A percentile compares a stretch with the other conserved stretches of the same genome.
phyloP scores from a whole-genome alignment of 2,329 filamentous ascomycete species.

The Domatiomyces catenatus region DNA sequence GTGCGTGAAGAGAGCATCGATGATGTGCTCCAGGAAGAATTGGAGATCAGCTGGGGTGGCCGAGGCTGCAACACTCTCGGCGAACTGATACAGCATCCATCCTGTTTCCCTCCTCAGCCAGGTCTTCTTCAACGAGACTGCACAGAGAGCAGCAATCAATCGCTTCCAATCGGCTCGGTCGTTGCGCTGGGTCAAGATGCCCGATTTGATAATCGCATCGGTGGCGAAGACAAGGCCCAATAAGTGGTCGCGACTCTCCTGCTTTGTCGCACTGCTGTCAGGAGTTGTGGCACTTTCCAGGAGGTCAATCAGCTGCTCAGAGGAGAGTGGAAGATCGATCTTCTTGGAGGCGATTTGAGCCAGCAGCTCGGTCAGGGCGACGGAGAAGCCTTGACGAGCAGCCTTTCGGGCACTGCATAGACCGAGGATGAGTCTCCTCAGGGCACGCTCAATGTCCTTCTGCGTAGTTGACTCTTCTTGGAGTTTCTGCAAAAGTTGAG shows the following conservation, averaged over 20 bases:
- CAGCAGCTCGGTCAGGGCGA: conserved; percentile 71
- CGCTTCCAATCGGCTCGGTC: conserved; percentile 37
- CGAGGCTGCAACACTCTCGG: conserved; percentile 5
- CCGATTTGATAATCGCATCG: conserved; percentile 69
- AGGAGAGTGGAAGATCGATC: conserved; percentile 20
- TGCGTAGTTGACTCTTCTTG: conserved; percentile 26
- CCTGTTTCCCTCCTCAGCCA: conserved; percentile 85
- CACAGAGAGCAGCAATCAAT: conserved; percentile 58
- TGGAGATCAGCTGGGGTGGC: background rate
- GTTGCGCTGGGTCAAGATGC: conserved; percentile 47
- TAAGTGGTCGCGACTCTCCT: conserved; percentile 74
- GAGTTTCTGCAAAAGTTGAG: conserved; percentile 29
- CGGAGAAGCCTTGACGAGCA: conserved; percentile 72
- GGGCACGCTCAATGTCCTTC: conserved; percentile 26
- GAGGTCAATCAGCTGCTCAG: conserved; percentile 32
- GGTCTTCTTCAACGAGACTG: conserved; percentile 63
- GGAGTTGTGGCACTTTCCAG: conserved; percentile 38
- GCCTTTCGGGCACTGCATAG: conserved; percentile 82
- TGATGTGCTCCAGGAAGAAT: conserved; percentile 43
- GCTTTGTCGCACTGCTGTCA: conserved; percentile 37
- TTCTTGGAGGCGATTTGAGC: conserved; percentile 39
- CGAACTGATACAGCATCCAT: conserved; percentile 59
- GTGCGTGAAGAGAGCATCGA: conserved; percentile 46
- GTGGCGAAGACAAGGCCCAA: conserved; percentile 79
- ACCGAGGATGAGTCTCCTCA: conserved; percentile 62